Conservation (phyloP, 176 grass and related monocot genomes). For the Dactylis glomerata region DNA sequence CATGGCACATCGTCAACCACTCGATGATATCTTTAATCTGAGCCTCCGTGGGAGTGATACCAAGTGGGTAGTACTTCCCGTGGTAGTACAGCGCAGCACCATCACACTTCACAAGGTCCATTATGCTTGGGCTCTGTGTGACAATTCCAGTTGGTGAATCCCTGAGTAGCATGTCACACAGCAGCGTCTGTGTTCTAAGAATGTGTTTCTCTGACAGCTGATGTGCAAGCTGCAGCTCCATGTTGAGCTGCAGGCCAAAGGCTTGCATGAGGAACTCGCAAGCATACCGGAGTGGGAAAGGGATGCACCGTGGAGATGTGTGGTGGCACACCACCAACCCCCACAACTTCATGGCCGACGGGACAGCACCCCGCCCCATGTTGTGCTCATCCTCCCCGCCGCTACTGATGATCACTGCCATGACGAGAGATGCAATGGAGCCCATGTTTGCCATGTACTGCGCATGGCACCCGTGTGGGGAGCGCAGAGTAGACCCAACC, state of each 20-base stretch:
- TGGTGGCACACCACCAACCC: constrained; percentile 98
- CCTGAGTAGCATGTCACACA: constrained; percentile 94
- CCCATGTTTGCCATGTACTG: constrained; percentile 99
- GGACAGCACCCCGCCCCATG: constrained; percentile 28
- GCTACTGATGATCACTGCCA: constrained; percentile 88
- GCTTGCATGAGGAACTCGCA: constrained; percentile 99
- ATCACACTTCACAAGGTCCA: constrained; percentile 98
- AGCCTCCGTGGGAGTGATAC: constrained; percentile 72
- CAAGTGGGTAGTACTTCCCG: constrained; percentile 83
- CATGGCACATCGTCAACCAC: constrained; percentile 72
- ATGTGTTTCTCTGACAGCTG: constrained; percentile 94
- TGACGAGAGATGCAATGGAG: constrained; percentile 80
- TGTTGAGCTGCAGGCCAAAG: constrained; percentile 89
- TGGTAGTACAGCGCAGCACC: constrained; percentile 82
- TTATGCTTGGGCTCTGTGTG: constrained; percentile 95
- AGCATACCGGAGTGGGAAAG: constrained; percentile 87
- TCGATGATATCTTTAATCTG: constrained; percentile 92
- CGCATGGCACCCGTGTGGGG: constrained; percentile 79
- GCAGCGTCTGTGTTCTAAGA: constrained; percentile 78
- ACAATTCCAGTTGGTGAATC: constrained; percentile 92
- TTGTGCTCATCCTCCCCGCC: constrained; percentile 60
- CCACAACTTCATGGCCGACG: constrained; percentile 79
- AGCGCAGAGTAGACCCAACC: constrained; percentile 86
- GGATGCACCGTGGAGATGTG: constrained; percentile 80
- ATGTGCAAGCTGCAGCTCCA: constrained; percentile 91